Conservation (phyloP, 208 protist species). For the Trypanosoma boissoni region DNA sequence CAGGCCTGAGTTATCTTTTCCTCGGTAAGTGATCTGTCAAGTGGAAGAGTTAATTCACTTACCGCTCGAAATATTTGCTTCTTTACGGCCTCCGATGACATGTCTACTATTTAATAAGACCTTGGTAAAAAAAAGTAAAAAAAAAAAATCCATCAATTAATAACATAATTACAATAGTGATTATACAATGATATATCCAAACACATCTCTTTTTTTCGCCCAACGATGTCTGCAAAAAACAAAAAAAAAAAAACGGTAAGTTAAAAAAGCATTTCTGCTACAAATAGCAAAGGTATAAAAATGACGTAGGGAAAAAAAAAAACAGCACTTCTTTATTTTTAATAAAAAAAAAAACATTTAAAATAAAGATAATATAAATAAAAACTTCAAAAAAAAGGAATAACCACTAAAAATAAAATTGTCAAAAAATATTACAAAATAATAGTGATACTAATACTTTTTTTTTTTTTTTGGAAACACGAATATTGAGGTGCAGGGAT, state of each 20-base stretch:
- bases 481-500: no score
- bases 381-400: not conserved
- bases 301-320: no score
- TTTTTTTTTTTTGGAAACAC: no score
- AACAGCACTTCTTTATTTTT: not conserved
- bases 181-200: no score
- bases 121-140: not conserved
- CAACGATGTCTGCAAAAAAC: no score
- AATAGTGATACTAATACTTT: not conserved
- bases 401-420: not conserved
- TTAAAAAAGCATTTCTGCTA: no score
- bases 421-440: not conserved
- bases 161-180: no score
- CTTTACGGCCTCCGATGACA: conserved; percentile 67
- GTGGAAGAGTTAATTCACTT: conserved; percentile 52
- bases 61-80: conserved; percentile 65
- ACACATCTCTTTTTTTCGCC: no score
- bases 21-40: conserved; percentile 32
- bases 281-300: no score
- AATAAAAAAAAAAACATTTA: not conserved
- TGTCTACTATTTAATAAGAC: conserved; percentile 11
- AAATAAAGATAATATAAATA: not conserved
- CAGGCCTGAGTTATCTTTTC: conserved; percentile 49
- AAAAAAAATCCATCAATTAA: no score
- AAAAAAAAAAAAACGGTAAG: not conserved